Base-by-base conservation (phyloP, 768 basidiomycete genomes). In the Cubamyces sp. region DNA sequence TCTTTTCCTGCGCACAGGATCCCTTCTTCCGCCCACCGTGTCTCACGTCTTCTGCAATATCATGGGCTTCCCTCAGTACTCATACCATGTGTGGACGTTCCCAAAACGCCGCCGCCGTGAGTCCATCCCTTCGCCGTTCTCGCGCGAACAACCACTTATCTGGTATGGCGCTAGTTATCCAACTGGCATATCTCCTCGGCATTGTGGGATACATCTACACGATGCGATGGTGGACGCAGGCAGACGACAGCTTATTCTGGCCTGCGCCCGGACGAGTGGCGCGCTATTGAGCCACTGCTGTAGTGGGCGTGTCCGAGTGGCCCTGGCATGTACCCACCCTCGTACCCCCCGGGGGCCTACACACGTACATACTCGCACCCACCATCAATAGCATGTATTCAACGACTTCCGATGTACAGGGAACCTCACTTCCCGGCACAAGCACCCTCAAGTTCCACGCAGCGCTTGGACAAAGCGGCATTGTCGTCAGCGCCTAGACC, bases 21-120 rank as follows among this genome's bases (percentile, higher is more conserved):
- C 94, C 5, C 75, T 98, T 61, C 74, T 89, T 30, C 89, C 94
- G 1, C 80, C 95, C 2, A 81, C 95, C 57, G 74, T 82, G 9
- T 86, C 94, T 0, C 97, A 99, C 71, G 76, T 90, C 0, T 96
- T 94, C 71, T 98, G 97, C 79, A 99, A 99, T 71, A 73, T 91
- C 52, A 96, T 98, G 92, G 96, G 96, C 0, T 69, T 98, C 28
- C 97, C 96, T 2, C 81, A 87, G 54, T 81, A 89, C 25, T 70
- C 65, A 0, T 74, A 77, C 30, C 92, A 94, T 60, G 68, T 91
- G 39, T 67, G 68, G 42, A 73, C 75, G 57, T 86, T 82, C 67
- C 87, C 87, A 0, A 69, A 75, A 23, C 76, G 78, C 61, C 85
- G 81, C 72, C 75, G 68, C 66, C 68, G 90, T 90, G 57, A 66